Conservation (phyloP, 345 rosid genomes). For the Dipteronia sinensis region DNA sequence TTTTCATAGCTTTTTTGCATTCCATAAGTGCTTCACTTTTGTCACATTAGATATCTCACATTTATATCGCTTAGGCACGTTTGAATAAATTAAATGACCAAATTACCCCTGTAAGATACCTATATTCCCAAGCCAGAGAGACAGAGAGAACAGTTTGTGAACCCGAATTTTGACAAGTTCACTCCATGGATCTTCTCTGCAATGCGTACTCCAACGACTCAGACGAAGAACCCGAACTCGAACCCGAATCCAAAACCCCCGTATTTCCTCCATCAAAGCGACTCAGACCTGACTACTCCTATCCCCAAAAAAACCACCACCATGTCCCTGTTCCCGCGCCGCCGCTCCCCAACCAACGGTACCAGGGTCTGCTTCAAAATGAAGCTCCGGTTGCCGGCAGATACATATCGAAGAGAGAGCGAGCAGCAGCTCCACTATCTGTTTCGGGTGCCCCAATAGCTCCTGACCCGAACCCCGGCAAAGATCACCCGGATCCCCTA, state of each 20-base stretch:
- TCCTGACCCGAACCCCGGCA: conserved; percentile 8
- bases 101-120: not conserved
- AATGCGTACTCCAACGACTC: conserved; percentile 46
- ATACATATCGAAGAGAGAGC: conserved; percentile 73
- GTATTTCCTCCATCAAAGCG: conserved; percentile 25
- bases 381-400: conserved; percentile 62
- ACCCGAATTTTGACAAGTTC: not conserved
- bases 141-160: not conserved
- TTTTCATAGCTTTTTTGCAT: too few relatives aligned
- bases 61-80: too few relatives aligned
- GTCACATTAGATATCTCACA: too few relatives aligned
- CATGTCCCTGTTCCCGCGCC: not conserved
- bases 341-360: not conserved
- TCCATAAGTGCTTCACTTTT: too few relatives aligned
- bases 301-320: not conserved
- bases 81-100: not conserved
- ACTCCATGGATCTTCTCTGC: conserved; percentile 57
- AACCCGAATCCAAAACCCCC: conserved; percentile 10
- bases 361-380: conserved; percentile 12
- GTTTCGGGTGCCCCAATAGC: conserved; percentile 18
- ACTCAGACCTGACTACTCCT: conserved; percentile 23
- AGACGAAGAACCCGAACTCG: conserved; percentile 51
- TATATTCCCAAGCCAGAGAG: too few relatives aligned
- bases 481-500: conserved; percentile 19
- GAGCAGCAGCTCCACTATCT: conserved; percentile 35